phyloP scores from a whole-genome alignment of 441 rosid genomes.

The Populus tomentosa region DNA sequence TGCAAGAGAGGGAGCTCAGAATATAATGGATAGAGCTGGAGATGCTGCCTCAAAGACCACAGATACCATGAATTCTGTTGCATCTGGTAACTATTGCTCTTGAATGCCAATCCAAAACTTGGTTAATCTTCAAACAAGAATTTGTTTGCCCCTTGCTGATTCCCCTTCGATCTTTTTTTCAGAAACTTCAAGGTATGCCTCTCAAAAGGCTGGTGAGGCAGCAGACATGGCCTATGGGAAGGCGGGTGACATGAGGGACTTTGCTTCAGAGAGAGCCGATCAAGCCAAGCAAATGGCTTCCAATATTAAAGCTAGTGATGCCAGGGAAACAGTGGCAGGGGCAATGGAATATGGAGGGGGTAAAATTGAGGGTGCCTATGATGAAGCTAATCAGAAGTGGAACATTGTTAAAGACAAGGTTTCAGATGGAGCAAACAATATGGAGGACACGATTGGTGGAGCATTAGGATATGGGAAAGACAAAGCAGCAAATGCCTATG shows the following conservation, averaged over 20 bases:
- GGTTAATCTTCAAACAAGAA: background rate
- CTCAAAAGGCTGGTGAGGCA: constrained; percentile 21
- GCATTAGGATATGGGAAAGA: constrained; percentile 19
- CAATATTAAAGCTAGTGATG: constrained; percentile 21
- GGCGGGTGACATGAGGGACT: constrained; percentile 18
- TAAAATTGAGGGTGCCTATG: constrained; percentile 1
- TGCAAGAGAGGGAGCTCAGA: constrained; percentile 21
- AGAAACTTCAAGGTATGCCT: constrained; percentile 27
- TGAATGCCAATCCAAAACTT: background rate
- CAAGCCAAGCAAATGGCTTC: constrained; percentile 18
- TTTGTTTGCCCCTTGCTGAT: background rate
- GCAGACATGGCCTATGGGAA: constrained; percentile 16
- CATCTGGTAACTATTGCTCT: constrained; percentile 23
- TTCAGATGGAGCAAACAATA: constrained; percentile 7
- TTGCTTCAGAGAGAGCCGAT: constrained; percentile 24
- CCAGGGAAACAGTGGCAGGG: background rate
- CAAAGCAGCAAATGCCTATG: constrained; percentile 14
- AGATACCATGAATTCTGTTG: constrained; percentile 25
- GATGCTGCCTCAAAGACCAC: constrained; percentile 34
- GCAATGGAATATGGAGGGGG: background rate
- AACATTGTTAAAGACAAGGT: background rate
- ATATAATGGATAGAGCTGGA: constrained; percentile 22
- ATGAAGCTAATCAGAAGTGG: background rate
- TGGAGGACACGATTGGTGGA: constrained; percentile 4
- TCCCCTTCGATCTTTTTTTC: background rate